Percentiles rank a stretch among this genome's conserved stretches.
Evolutionary conservation across 1,284 basidiomycete genomes (phyloP).

Genomic region (Naganishia sp.): DNA sequence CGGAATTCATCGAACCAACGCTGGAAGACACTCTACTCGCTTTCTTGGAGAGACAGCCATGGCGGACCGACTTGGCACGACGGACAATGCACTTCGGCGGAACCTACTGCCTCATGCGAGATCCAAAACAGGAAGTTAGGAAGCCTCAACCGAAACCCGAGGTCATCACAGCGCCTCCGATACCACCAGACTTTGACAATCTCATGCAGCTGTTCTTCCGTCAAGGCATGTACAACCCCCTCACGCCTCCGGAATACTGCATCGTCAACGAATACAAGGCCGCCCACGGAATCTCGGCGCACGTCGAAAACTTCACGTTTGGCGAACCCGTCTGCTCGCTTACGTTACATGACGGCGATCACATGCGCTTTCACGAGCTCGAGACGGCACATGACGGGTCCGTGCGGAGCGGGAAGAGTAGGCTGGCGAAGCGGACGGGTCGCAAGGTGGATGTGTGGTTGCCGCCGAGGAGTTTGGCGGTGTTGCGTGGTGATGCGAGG

Average conservation of each 20-base stretch:
- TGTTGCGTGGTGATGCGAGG: conserved; percentile 23
- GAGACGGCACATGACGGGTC: conserved; percentile 18
- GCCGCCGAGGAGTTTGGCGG: conserved; percentile 18
- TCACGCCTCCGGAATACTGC: conserved; percentile 18
- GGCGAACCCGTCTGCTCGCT: conserved; percentile 27
- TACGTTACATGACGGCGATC: conserved; percentile 16
- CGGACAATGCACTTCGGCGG: conserved; percentile 28
- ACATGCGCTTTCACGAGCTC: conserved; percentile 28
- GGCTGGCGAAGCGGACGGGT: conserved; percentile 17
- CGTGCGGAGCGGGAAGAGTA: conserved; percentile 26
- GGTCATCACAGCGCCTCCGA: conserved; percentile 20
- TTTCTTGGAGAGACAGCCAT: conserved; percentile 16
- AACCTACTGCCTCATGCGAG: conserved; percentile 26
- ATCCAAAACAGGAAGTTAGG: background rate
- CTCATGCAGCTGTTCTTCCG: conserved; percentile 12
- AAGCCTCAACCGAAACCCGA: conserved; percentile 1
- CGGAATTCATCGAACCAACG: conserved; percentile 3
- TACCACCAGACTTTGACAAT: conserved; percentile 7
- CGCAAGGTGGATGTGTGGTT: conserved; percentile 18
- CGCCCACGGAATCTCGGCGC: conserved; percentile 24
- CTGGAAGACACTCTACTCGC: conserved; percentile 8
- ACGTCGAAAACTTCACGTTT: conserved; percentile 29
- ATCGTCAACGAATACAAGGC: conserved; percentile 28
- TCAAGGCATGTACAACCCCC: conserved; percentile 15
- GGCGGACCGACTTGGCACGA: conserved; percentile 27